phyloP scores from a whole-genome alignment of 768 basidiomycete genomes.

The Dioszegia aurantiaca region DNA sequence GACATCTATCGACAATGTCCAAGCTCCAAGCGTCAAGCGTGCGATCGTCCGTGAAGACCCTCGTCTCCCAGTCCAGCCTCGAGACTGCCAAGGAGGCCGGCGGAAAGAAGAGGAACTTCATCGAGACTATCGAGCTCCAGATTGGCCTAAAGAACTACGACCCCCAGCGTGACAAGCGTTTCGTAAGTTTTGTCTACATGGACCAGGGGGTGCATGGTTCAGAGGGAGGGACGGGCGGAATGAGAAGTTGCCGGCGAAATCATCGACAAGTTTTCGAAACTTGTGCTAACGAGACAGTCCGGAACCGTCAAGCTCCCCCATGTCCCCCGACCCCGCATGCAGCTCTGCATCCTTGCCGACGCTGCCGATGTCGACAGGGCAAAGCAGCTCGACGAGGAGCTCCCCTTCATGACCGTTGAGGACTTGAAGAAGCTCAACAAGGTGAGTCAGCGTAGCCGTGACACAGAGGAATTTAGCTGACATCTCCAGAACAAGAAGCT shows the following conservation, averaged over 20 bases:
- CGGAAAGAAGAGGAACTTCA: slow-evolving; percentile 54
- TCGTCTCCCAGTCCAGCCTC: slow-evolving; percentile 75
- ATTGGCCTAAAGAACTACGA: slow-evolving; percentile 58
- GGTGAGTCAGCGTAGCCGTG: background rate
- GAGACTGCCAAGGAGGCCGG: slow-evolving; percentile 60
- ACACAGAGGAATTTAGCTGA: no score
- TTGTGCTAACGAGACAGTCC: slow-evolving; percentile 11
- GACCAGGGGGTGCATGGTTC: background rate
- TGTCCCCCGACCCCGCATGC: slow-evolving; percentile 98
- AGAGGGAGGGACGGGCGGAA: background rate
- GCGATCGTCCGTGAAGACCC: slow-evolving; percentile 93
- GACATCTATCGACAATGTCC: slow-evolving; percentile 36
- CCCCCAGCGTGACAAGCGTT: slow-evolving; percentile 99
- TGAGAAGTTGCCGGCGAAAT: background rate
- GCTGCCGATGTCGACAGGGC: slow-evolving; percentile 86
- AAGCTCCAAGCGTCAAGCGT: slow-evolving; percentile 99
- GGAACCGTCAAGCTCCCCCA: slow-evolving; percentile 72
- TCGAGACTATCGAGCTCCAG: slow-evolving; percentile 55
- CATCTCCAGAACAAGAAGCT: slow-evolving; percentile 87
- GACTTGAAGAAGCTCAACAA: slow-evolving; percentile 99
- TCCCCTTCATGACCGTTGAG: slow-evolving; percentile 91
- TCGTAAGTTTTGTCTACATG: slow-evolving; percentile 62
- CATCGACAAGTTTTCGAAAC: background rate
- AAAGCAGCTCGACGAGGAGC: slow-evolving; percentile 54
- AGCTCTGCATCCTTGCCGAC: slow-evolving; percentile 98